Conservation (phyloP, 2,329 filamentous ascomycete species). For the Pseudocercospora musae region DNA sequence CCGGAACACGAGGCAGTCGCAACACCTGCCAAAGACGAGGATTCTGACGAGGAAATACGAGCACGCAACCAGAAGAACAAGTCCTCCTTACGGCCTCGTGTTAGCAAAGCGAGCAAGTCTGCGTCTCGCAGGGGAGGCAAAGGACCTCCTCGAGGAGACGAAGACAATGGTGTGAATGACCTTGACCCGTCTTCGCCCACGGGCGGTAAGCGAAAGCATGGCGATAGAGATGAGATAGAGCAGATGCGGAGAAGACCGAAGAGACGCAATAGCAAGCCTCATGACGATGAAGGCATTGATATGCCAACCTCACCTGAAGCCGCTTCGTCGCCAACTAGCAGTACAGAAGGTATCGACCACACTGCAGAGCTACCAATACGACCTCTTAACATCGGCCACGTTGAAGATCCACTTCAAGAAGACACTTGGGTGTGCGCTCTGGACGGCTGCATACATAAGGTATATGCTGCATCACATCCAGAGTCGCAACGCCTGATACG, state of each 20-base stretch:
- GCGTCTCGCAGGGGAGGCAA: slow-evolving; percentile 27
- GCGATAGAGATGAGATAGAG: slow-evolving; percentile 4
- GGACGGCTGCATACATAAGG: slow-evolving; percentile 61
- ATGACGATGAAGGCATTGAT: slow-evolving; percentile 36
- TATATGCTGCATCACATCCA: slow-evolving; percentile 59
- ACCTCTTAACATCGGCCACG: slow-evolving; percentile 8
- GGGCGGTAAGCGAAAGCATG: slow-evolving; percentile 18
- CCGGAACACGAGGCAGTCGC: slow-evolving; percentile 7
- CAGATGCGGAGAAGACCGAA: slow-evolving; percentile 16
- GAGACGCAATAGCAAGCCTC: slow-evolving; percentile 22
- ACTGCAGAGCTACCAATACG: slow-evolving; percentile 29
- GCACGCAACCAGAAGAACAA: slow-evolving; percentile 32
- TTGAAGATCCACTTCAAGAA: slow-evolving; percentile 30
- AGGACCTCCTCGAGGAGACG: slow-evolving; percentile 27
- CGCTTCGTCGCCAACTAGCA: slow-evolving; percentile 19
- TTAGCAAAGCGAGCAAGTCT: slow-evolving; percentile 31
- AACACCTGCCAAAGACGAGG: slow-evolving; percentile 21
- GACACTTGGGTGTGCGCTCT: slow-evolving; percentile 66
- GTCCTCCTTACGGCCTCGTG: slow-evolving; percentile 34
- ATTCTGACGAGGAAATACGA: slow-evolving; percentile 24
- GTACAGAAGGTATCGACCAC: slow-evolving; percentile 8
- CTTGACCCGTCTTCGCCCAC: slow-evolving; percentile 17
- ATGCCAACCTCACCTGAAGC: slow-evolving; percentile 33
- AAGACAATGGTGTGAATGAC: slow-evolving; percentile 24
- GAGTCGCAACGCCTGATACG: slow-evolving; percentile 56